phyloP scores from a whole-genome alignment of 2,329 filamentous ascomycete genomes.

The Colletotrichum incanum region DNA sequence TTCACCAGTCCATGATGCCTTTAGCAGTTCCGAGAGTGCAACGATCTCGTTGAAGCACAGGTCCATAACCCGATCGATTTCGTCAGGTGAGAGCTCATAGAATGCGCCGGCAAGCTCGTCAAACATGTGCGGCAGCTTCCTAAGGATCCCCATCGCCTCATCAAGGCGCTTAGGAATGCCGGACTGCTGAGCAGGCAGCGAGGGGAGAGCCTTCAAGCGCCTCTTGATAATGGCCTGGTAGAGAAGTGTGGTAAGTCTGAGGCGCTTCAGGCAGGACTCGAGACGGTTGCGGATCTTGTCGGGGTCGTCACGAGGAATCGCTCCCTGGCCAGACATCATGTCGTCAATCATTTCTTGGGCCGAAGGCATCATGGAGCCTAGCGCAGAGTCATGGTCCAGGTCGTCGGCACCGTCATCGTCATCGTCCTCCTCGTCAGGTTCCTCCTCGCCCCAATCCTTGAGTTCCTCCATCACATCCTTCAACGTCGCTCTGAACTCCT shows the following conservation, averaged over 20 bases:
- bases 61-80: conserved; percentile 73
- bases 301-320: conserved; percentile 76
- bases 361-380: conserved; percentile 48
- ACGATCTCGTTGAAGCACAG: conserved; percentile 74
- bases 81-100: conserved; percentile 75
- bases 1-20: conserved; percentile 73
- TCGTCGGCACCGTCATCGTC: conserved; percentile 61
- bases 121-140: conserved; percentile 75
- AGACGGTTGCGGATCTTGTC: conserved; percentile 76
- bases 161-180: conserved; percentile 65
- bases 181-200: conserved; percentile 53
- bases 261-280: conserved; percentile 73
- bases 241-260: conserved; percentile 78
- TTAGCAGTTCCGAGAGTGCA: conserved; percentile 68
- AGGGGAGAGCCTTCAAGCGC: conserved; percentile 73
- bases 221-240: conserved; percentile 81
- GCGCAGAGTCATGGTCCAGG: conserved; percentile 58
- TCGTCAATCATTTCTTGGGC: conserved; percentile 76
- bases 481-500: conserved; percentile 81
- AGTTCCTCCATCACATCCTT: conserved; percentile 89
- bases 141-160: conserved; percentile 69
- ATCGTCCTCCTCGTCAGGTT: conserved; percentile 72
- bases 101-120: conserved; percentile 81
- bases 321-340: conserved; percentile 74
- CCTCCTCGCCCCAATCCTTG: conserved; percentile 88